Evolutionary conservation across 805 yeast species (phyloP).

Genomic region (Ogataea wickerhamii): DNA sequence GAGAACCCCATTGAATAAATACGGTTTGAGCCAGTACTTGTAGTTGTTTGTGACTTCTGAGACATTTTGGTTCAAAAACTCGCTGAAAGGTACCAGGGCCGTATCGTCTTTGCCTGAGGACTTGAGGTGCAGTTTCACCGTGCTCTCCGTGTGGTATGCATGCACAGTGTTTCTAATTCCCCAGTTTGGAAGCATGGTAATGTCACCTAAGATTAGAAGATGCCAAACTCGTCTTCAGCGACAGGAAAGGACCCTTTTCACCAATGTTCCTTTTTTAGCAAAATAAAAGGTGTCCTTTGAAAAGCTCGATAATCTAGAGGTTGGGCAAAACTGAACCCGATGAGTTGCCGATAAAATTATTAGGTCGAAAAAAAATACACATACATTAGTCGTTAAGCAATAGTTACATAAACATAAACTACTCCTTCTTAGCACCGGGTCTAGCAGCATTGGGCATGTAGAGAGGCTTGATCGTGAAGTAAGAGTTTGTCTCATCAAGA

Average conservation of each 20-base stretch:
- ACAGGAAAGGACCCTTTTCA: no score
- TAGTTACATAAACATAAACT: background rate
- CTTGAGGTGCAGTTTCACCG: constrained; percentile 27
- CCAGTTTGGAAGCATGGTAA: constrained; percentile 28
- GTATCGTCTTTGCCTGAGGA: constrained; percentile 5
- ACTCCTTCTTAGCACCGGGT: constrained; percentile 12
- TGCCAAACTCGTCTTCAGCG: no score
- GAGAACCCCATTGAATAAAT: constrained; percentile 44
- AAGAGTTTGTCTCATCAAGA: constrained; percentile 53
- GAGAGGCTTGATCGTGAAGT: constrained; percentile 47
- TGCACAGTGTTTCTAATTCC: constrained; percentile 32
- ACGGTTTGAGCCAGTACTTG: constrained; percentile 43
- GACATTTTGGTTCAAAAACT: constrained; percentile 35
- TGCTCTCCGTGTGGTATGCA: constrained; percentile 21
- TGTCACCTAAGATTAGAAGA: no score
- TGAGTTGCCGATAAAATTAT: no score
- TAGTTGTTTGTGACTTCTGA: constrained; percentile 40
- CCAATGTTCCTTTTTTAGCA: no score
- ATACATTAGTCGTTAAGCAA: background rate
- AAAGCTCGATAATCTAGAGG: no score
- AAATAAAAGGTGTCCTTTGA: no score
- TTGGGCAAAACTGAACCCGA: no score
- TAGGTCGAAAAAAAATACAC: background rate
- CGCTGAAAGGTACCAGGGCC: constrained; percentile 26
- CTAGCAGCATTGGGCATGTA: constrained; percentile 42